Conservation (phyloP, 139 green algal species). For the Tetraselmis chui region DNA sequence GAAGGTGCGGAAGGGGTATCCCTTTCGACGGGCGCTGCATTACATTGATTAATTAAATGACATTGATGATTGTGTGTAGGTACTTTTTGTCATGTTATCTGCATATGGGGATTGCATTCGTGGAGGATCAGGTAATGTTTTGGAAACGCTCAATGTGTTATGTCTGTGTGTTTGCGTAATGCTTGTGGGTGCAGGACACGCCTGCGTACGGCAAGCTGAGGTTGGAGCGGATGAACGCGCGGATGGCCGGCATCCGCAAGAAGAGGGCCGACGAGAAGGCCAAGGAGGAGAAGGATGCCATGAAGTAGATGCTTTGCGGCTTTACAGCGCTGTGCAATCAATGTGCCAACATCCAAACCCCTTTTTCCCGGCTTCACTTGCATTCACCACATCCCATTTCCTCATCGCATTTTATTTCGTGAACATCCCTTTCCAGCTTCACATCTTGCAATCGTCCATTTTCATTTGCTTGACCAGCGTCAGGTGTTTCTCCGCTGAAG, state of each 20-base stretch:
- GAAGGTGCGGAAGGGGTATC: conserved; percentile 46
- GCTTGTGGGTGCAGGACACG: conserved; percentile 26
- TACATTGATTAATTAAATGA: too few relatives aligned
- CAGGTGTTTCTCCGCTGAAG: too few relatives aligned
- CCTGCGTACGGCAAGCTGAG: conserved; percentile 85
- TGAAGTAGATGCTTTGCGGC: too few relatives aligned
- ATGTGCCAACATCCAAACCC: too few relatives aligned
- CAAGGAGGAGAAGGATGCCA: conserved; percentile 60
- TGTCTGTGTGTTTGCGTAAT: not conserved
- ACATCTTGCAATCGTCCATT: too few relatives aligned
- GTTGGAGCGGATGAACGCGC: conserved; percentile 83
- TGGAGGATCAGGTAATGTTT: not conserved
- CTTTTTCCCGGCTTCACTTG: too few relatives aligned
- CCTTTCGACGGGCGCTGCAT: not conserved
- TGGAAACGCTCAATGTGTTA: not conserved
- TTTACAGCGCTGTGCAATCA: too few relatives aligned
- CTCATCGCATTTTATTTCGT: too few relatives aligned
- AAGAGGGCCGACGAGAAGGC: conserved; percentile 77
- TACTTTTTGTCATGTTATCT: not conserved
- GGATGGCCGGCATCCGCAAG: conserved; percentile 69
- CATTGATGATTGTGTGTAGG: too few relatives aligned
- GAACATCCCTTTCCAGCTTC: too few relatives aligned
- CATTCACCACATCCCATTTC: too few relatives aligned
- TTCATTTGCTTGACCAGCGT: too few relatives aligned
- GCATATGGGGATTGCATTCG: not conserved